phyloP scores from a whole-genome alignment of 177 flowering plant genomes.

The Vitis hybrid region DNA sequence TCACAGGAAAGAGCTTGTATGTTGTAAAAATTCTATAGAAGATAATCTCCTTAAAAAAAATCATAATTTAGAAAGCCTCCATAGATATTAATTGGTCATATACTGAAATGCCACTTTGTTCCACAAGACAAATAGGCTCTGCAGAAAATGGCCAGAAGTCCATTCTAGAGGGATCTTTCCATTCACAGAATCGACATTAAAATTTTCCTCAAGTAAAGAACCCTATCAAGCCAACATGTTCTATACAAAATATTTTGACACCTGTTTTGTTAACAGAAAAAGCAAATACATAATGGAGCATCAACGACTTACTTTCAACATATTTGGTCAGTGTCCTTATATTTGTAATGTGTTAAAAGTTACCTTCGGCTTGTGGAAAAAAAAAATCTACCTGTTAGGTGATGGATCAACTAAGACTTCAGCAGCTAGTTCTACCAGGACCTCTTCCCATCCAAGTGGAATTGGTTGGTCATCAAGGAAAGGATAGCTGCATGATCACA shows the following conservation, averaged over 20 bases:
- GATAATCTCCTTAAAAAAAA: background rate
- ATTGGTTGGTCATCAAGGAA: constrained; percentile 73
- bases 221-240: background rate
- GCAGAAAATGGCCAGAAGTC: background rate
- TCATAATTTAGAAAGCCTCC: no score
- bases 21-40: background rate
- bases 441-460: constrained; percentile 76
- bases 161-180: background rate
- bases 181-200: background rate
- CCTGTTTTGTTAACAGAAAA: background rate
- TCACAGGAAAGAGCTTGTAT: background rate
- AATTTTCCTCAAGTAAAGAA: background rate
- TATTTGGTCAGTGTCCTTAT: background rate
- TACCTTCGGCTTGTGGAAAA: background rate
- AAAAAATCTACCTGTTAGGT: constrained; percentile 36
- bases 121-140: background rate
- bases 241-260: background rate
- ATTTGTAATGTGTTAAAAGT: background rate
- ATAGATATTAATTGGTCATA: background rate
- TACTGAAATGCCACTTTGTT: background rate
- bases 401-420: constrained; percentile 71
- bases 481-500: constrained; percentile 54
- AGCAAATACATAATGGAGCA: background rate
- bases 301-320: background rate
- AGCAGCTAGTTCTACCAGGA: constrained; percentile 53